Percentiles rank a stretch among this genome's conserved stretches.
Conservation (phyloP, 1,284 basidiomycete species). For the Salmacisia buchloeana region DNA sequence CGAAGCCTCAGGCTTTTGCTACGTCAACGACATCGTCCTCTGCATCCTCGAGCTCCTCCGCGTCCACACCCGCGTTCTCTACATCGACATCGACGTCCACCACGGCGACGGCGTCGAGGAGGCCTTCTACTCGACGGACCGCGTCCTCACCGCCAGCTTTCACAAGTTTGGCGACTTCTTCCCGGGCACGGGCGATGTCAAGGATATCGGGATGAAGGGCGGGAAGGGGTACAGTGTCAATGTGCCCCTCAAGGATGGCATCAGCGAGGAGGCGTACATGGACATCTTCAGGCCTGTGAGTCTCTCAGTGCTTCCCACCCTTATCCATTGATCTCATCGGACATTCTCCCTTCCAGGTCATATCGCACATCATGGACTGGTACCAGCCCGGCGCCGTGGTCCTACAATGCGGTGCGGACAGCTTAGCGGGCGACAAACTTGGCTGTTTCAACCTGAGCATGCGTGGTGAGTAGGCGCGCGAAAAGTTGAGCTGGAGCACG, state of each 20-base stretch:
- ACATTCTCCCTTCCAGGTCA: constrained; percentile 58
- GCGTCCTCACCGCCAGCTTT: constrained; percentile 93
- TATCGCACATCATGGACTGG: constrained; percentile 81
- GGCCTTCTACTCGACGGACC: constrained; percentile 93
- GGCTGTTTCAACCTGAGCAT: constrained; percentile 95
- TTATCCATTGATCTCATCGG: background rate
- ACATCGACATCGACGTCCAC: constrained; percentile 97
- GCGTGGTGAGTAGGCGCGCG: constrained; percentile 59
- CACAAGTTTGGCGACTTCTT: constrained; percentile 94
- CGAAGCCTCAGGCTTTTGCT: constrained; percentile 94
- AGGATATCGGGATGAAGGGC: constrained; percentile 76
- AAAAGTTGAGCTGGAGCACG: no score
- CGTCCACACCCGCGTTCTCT: constrained; percentile 75
- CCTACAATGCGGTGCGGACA: constrained; percentile 93
- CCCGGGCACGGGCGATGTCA: constrained; percentile 67
- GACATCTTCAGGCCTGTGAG: constrained; percentile 56
- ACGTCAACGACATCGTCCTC: constrained; percentile 71
- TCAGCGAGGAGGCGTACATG: constrained; percentile 70
- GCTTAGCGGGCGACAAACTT: constrained; percentile 87
- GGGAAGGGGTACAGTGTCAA: constrained; percentile 90
- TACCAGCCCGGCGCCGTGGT: constrained; percentile 84
- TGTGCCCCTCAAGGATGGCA: constrained; percentile 86
- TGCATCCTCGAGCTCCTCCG: constrained; percentile 47
- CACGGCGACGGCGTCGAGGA: constrained; percentile 98
- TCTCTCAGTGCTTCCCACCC: background rate